A percentile compares a stretch with the other conserved stretches of the same genome.
phyloP scores from a whole-genome alignment of 345 rosid genomes.

The Cardamine resedifolia region DNA sequence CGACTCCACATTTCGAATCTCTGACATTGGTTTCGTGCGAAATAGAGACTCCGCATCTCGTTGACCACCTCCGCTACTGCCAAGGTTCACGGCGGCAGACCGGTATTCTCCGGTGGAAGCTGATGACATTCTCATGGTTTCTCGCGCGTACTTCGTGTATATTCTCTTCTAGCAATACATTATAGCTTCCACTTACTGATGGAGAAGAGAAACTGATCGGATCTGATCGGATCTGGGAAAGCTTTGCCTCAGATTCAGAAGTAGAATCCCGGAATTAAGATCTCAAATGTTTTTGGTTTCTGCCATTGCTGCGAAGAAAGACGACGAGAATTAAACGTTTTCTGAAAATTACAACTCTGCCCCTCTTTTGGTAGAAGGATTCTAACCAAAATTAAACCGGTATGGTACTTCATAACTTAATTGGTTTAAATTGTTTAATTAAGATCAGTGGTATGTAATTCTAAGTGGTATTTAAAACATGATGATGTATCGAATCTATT shows the following conservation, averaged over 20 bases:
- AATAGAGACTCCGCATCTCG: slow-evolving; percentile 87
- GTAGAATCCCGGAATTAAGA: slow-evolving; percentile 29
- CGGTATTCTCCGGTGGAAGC: slow-evolving; percentile 48
- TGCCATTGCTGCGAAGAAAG: slow-evolving; percentile 31
- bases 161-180: slow-evolving; percentile 24
- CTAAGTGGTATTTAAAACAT: neutral
- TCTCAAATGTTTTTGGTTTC: slow-evolving; percentile 22
- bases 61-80: slow-evolving; percentile 49
- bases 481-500: neutral
- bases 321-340: slow-evolving; percentile 34
- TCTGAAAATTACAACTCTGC: neutral
- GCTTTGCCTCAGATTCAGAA: slow-evolving; percentile 34
- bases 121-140: slow-evolving; percentile 45
- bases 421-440: neutral
- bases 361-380: neutral
- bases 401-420: neutral
- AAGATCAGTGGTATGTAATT: neutral
- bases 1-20: slow-evolving; percentile 78
- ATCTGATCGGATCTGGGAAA: slow-evolving; percentile 38
- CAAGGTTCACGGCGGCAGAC: slow-evolving; percentile 32
- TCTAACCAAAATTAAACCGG: slow-evolving; percentile 4
- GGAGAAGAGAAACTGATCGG: slow-evolving; percentile 6
- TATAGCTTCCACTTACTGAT: slow-evolving; percentile 20
- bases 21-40: slow-evolving; percentile 68
- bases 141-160: slow-evolving; percentile 11